phyloP scores from a whole-genome alignment of 2,329 filamentous ascomycete genomes.

The Claviceps maximensis region DNA sequence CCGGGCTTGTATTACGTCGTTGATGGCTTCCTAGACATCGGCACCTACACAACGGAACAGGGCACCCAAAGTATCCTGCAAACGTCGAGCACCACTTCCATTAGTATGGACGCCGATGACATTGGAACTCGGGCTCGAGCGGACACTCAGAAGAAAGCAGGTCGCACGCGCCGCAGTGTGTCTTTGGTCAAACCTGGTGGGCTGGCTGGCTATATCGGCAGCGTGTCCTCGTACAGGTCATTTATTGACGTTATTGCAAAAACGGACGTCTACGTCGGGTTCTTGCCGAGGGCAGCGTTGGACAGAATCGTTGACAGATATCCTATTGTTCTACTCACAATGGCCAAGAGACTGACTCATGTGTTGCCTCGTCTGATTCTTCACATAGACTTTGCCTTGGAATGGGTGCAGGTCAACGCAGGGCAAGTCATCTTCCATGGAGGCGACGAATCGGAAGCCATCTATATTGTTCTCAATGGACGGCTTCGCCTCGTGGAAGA shows the following conservation, averaged over 20 bases:
- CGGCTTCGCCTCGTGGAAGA: constrained; percentile 77
- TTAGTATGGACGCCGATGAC: constrained; percentile 3
- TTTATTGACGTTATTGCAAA: constrained; percentile 96
- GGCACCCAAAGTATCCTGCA: constrained; percentile 21
- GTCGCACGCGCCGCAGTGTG: constrained; percentile 48
- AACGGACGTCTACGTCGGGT: constrained; percentile 96
- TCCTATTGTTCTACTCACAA: constrained; percentile 81
- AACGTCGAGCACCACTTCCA: constrained; percentile 13
- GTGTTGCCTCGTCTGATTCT: constrained; percentile 79
- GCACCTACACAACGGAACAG: constrained; percentile 42
- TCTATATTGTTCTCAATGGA: constrained; percentile 94
- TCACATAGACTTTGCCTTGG: constrained; percentile 94
- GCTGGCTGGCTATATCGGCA: constrained; percentile 86
- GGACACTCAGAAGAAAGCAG: constrained; percentile 24
- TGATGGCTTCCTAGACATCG: constrained; percentile 91
- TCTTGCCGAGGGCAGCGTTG: constrained; percentile 70
- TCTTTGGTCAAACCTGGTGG: constrained; percentile 91
- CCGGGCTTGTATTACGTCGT: constrained; percentile 95
- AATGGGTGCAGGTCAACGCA: constrained; percentile 95
- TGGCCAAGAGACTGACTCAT: constrained; percentile 88
- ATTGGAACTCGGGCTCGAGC: not conserved
- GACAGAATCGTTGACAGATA: constrained; percentile 89
- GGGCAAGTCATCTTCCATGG: constrained; percentile 92
- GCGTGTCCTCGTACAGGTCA: constrained; percentile 86
- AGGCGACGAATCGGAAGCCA: constrained; percentile 90